Base-by-base conservation (phyloP, 2,329 filamentous ascomycete species). In the Dothideomycetidae sp. region DNA sequence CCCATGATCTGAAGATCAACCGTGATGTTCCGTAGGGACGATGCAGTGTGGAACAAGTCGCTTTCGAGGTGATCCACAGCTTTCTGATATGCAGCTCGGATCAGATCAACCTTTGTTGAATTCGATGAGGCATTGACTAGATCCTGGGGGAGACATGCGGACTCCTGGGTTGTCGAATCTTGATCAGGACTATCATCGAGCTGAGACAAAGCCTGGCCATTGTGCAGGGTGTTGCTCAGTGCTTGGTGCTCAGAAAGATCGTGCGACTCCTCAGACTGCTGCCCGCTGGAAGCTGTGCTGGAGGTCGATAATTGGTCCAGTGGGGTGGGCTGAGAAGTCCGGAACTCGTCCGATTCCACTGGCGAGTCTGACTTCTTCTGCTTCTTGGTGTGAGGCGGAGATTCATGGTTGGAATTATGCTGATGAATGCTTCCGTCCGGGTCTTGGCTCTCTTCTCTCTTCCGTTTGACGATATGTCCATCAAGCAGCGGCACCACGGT, bases 1-100 rank as follows among this genome's bases (percentile, higher is more conserved):
- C 61, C 56, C 12, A 66, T 54, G 18, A 58, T 58, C 38, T 60
- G 52, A 3, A 67, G 49, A 42, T 65, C 60, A 14, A 66, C 57
- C 7, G 56, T 51, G 10, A 66, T 47, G 28, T 65, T 52, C 18
- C 60, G 53, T 3, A 67, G 51, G 4, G 56, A 51, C 3, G 59
- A 53, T 42, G 58, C 55, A 4, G 58, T 55, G 12, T 61, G 53
- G 26, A 58, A 56, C 4, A 60, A 53, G 38, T 61, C 50, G 10
- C 50, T 48, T 32, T 48, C 53, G 32, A 64, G 49, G 5, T 53
- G 49, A 21, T 57, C 44, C 35, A 67, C 56, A 37, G 61, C 58
- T 36, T 59, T 52, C 32, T 64, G 56, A 17, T 57, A 57, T 18
- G 45, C 39, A 10, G 49, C 39, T 13, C 57, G 53, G 40, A 56